phyloP scores from a whole-genome alignment of 1,284 basidiomycete genomes.

The Xanthoconium separans region DNA sequence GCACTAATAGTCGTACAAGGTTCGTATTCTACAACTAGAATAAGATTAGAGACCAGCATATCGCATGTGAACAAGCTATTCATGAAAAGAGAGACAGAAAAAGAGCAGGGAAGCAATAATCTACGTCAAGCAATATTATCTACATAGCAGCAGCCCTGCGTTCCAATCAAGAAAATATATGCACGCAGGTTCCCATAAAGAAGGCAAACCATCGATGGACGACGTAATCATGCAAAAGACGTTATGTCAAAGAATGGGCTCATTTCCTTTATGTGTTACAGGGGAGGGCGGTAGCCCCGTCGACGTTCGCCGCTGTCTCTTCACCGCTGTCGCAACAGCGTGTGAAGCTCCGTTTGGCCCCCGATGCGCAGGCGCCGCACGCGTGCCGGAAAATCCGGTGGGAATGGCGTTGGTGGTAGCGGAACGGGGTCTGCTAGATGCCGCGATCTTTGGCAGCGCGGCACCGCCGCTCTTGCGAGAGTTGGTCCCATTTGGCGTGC shows the following conservation, averaged over 20 bases:
- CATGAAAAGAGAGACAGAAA: background rate
- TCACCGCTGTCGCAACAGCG: constrained; percentile 53
- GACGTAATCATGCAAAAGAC: constrained; percentile 3
- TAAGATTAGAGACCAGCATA: constrained; percentile 35
- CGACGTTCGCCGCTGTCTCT: constrained; percentile 77
- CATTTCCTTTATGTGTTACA: constrained; percentile 38
- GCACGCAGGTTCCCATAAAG: constrained; percentile 21
- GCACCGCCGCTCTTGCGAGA: constrained; percentile 56
- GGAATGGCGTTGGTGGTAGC: constrained; percentile 60
- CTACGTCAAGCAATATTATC: constrained; percentile 31
- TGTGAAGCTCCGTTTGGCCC: constrained; percentile 25
- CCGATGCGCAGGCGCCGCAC: constrained; percentile 38
- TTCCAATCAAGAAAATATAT: constrained; percentile 36
- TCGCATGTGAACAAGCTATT: constrained; percentile 23
- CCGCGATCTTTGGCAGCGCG: constrained; percentile 68
- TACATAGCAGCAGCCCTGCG: constrained; percentile 27
- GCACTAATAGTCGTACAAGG: constrained; percentile 20
- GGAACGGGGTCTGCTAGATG: constrained; percentile 48
- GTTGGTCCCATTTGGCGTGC: constrained; percentile 54
- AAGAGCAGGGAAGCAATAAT: constrained; percentile 25
- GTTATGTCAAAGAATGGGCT: constrained; percentile 15
- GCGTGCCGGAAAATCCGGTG: constrained; percentile 41
- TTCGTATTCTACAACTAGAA: constrained; percentile 31
- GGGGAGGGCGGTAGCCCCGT: constrained; percentile 43
- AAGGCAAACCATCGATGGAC: background rate